Evolutionary conservation across 2,329 filamentous ascomycete genomes (phyloP).

Genomic region (Didymella keratinophila): DNA sequence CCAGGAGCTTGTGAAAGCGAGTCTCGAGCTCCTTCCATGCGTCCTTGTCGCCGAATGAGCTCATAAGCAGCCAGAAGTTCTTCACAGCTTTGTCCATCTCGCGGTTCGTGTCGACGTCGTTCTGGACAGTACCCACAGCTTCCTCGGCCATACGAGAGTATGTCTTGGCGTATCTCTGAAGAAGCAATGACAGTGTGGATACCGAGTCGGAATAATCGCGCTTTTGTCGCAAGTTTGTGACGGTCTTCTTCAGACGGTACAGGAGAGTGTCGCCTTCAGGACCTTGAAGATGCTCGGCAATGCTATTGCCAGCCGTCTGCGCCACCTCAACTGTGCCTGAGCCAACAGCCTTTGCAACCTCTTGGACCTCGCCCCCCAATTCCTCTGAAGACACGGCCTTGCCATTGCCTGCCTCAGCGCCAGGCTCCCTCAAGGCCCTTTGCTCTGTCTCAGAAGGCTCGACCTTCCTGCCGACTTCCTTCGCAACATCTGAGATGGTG

Average conservation of each 20-base stretch:
- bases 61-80: constrained; percentile 82
- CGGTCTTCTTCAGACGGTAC: constrained; percentile 76
- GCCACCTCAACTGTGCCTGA: constrained; percentile 57
- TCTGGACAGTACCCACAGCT: constrained; percentile 69
- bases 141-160: constrained; percentile 79
- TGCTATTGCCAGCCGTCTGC: constrained; percentile 71
- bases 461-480: constrained; percentile 75
- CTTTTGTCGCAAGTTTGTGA: constrained; percentile 76
- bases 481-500: constrained; percentile 77
- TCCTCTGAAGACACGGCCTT: constrained; percentile 67
- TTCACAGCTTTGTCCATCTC: constrained; percentile 77
- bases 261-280: constrained; percentile 77
- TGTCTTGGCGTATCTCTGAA: constrained; percentile 78
- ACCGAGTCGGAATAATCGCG: constrained; percentile 88
- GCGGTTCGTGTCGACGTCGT: constrained; percentile 75
- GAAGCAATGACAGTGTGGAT: constrained; percentile 75
- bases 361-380: constrained; percentile 60
- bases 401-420: constrained; percentile 55
- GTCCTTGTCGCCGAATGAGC: constrained; percentile 76
- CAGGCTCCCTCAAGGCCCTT: constrained; percentile 61
- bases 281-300: constrained; percentile 75
- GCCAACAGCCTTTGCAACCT: constrained; percentile 56
- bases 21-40: constrained; percentile 80
- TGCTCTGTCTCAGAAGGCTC: constrained; percentile 72
- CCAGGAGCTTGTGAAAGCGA: constrained; percentile 73